phyloP scores from a whole-genome alignment of 441 rosid species.

The Aquilaria agallochum region DNA sequence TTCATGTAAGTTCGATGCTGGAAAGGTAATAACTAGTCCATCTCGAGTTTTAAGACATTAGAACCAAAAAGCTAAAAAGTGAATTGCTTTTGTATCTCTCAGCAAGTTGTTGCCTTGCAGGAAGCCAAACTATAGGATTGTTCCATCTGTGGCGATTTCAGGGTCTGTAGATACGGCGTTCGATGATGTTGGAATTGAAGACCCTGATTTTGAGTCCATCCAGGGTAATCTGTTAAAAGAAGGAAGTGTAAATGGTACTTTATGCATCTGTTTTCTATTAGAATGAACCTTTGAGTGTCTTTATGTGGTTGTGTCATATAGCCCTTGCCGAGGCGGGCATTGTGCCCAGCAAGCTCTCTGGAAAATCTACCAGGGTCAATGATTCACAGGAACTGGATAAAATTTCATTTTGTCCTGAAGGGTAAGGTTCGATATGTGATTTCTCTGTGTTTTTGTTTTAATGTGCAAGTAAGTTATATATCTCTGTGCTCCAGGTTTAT shows the following conservation, averaged over 20 bases:
- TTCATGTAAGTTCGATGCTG: constrained; percentile 51
- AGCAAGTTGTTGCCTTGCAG: constrained; percentile 28
- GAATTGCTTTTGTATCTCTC: constrained; percentile 13
- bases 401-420: constrained; percentile 53
- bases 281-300: constrained; percentile 2
- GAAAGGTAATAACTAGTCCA: constrained; percentile 56
- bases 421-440: constrained; percentile 29
- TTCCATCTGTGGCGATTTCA: constrained; percentile 53
- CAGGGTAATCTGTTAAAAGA: constrained; percentile 44
- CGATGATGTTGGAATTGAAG: constrained; percentile 62
- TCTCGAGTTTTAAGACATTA: neutral
- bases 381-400: constrained; percentile 24
- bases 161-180: constrained; percentile 63
- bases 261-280: constrained; percentile 3
- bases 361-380: constrained; percentile 21
- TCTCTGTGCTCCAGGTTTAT: constrained; percentile 49
- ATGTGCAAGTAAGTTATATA: too few relatives aligned
- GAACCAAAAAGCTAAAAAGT: constrained; percentile 4
- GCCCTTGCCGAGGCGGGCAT: constrained; percentile 91
- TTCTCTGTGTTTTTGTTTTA: too few relatives aligned
- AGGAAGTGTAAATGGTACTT: constrained; percentile 8
- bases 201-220: constrained; percentile 63
- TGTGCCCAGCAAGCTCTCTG: constrained; percentile 53
- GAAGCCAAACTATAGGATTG: constrained; percentile 66
- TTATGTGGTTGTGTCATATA: constrained; percentile 26